Conservation (phyloP, 176 grass and related monocot species). For the Cenchrus americanus region DNA sequence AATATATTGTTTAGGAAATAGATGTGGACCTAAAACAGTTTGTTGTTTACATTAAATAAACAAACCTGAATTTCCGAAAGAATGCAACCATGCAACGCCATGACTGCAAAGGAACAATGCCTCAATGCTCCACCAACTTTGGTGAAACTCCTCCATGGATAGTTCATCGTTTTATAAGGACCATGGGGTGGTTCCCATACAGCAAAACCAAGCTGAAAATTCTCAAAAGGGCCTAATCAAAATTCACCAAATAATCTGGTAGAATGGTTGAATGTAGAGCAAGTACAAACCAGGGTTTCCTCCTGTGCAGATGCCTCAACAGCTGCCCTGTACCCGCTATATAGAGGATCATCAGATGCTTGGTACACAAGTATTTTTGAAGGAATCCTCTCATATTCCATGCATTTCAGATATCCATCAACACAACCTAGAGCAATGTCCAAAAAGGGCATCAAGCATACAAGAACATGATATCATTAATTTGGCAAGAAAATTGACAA, state of each 20-base stretch:
- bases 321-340: constrained; percentile 87
- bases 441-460: constrained; percentile 12
- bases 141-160: constrained; percentile 88
- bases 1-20: constrained; percentile 22
- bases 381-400: constrained; percentile 91
- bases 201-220: constrained; percentile 83
- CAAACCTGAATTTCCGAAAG: constrained; percentile 97
- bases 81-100: constrained; percentile 99
- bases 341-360: constrained; percentile 92
- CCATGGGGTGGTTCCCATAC: constrained; percentile 98
- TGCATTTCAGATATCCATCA: constrained; percentile 85
- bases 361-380: constrained; percentile 96
- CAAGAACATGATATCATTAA: constrained; percentile 12
- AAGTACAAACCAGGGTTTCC: constrained; percentile 74
- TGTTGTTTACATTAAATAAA: not conserved
- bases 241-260: constrained; percentile 22
- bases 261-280: constrained; percentile 35
- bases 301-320: constrained; percentile 81
- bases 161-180: constrained; percentile 73
- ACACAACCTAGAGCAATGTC: constrained; percentile 68
- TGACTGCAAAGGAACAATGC: constrained; percentile 91
- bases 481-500: constrained; percentile 26
- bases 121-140: constrained; percentile 91
- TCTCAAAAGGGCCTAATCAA: constrained; percentile 20
- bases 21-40: constrained; percentile 17